A percentile compares a stretch with the other conserved stretches of the same genome.
phyloP scores from a whole-genome alignment of 805 yeast genomes.

The Wickerhamomyces silvicola region DNA sequence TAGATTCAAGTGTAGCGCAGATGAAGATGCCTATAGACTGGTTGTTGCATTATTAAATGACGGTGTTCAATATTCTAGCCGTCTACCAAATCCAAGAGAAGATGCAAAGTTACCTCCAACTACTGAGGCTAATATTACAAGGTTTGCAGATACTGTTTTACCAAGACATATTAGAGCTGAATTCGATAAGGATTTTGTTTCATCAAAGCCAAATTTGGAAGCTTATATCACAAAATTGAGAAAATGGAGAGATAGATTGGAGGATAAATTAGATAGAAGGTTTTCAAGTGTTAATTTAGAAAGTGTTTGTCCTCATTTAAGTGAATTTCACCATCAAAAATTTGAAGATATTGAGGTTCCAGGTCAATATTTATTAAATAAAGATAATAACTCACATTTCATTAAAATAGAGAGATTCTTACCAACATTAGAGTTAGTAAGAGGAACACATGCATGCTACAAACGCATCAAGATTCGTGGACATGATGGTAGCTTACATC shows the following conservation, averaged over 20 bases:
- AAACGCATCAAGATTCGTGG: conserved; percentile 87
- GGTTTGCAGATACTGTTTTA: conserved; percentile 88
- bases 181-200: conserved; percentile 86
- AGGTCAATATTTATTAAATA: conserved; percentile 87
- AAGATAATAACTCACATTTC: conserved; percentile 85
- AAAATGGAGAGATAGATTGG: conserved; percentile 89
- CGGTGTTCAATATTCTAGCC: conserved; percentile 83
- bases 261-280: conserved; percentile 84
- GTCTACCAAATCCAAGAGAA: conserved; percentile 80
- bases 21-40: conserved; percentile 92
- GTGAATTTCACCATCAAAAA: conserved; percentile 96
- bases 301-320: conserved; percentile 86
- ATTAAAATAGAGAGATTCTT: conserved; percentile 88
- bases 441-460: conserved; percentile 88
- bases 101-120: conserved; percentile 86
- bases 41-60: conserved; percentile 90
- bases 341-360: conserved; percentile 97
- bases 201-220: conserved; percentile 82
- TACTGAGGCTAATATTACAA: conserved; percentile 79
- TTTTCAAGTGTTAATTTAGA: conserved; percentile 77
- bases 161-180: conserved; percentile 86
- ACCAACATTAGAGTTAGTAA: conserved; percentile 79
- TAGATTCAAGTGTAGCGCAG: conserved; percentile 87
- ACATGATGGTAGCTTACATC: conserved; percentile 85
- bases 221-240: conserved; percentile 77